Conservation (phyloP, 305 asterid genomes). For the Rubia peregrina region DNA sequence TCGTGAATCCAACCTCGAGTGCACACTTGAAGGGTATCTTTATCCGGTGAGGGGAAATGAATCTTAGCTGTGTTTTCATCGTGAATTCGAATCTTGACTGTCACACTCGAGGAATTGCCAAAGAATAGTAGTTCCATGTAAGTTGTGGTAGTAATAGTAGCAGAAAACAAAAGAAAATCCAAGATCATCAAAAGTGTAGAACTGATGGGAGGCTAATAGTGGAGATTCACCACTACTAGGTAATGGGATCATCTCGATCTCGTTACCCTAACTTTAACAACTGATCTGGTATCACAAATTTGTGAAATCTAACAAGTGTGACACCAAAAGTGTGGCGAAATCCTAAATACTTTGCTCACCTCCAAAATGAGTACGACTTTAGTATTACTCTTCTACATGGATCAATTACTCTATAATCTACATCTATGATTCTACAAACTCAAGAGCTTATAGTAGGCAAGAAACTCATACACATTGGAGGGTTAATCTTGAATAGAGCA, state of each 20-base stretch:
- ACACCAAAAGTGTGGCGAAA: not conserved
- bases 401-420: not conserved
- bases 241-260: not conserved
- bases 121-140: not conserved
- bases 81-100: not conserved
- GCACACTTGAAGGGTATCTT: not conserved
- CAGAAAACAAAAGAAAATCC: not conserved
- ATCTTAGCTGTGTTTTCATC: not conserved
- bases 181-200: not conserved
- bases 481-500: conserved; percentile 48
- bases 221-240: not conserved
- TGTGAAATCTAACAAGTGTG: not conserved
- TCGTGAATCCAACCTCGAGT: not conserved
- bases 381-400: not conserved
- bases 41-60: not conserved
- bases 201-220: conserved; percentile 2
- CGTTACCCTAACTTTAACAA: not conserved
- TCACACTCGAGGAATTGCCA: not conserved
- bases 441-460: conserved; percentile 29
- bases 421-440: conserved; percentile 1
- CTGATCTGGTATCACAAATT: not conserved
- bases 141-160: not conserved
- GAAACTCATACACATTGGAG: conserved; percentile 79
- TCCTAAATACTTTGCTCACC: not conserved
- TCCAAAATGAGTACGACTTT: not conserved